Conservation (phyloP, 495 filamentous ascomycete species). For the Hypoxylon intermedium region DNA sequence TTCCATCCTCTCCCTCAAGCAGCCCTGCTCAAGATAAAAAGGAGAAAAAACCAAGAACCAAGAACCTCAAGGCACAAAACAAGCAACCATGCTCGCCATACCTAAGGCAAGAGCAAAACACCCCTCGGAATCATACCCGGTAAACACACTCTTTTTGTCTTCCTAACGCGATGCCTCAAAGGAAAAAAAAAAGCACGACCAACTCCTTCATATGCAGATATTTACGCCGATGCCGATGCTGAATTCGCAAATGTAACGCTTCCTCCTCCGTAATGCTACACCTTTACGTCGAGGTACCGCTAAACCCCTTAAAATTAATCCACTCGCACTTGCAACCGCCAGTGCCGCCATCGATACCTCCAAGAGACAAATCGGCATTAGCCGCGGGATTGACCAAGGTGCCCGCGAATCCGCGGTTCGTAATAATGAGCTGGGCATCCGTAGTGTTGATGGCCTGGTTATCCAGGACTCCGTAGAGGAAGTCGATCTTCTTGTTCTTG, state of each 20-base stretch:
- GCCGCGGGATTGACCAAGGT: constrained; percentile 51
- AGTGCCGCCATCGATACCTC: constrained; percentile 71
- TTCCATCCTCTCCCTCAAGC: too few relatives aligned
- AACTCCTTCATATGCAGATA: too few relatives aligned
- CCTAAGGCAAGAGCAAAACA: too few relatives aligned
- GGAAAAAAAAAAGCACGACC: too few relatives aligned
- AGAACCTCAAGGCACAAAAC: background rate
- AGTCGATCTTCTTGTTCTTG: constrained; percentile 67
- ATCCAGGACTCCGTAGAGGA: constrained; percentile 70
- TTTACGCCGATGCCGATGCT: background rate
- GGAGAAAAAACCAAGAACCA: too few relatives aligned
- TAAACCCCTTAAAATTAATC: constrained; percentile 65
- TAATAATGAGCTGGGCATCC: constrained; percentile 61
- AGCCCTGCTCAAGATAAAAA: too few relatives aligned
- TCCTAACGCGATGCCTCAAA: too few relatives aligned
- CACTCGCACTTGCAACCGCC: constrained; percentile 80
- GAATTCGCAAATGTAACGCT: background rate
- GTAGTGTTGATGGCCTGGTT: constrained; percentile 58
- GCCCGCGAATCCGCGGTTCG: constrained; percentile 67
- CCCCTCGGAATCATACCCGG: too few relatives aligned
- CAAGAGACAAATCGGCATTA: constrained; percentile 59
- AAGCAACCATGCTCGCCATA: too few relatives aligned
- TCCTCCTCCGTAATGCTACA: background rate
- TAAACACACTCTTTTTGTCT: too few relatives aligned
- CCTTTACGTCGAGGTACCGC: background rate